A percentile compares a stretch with the other conserved stretches of the same genome.
phyloP scores from a whole-genome alignment of 495 filamentous ascomycete genomes.

The Cercophora newfieldiana region DNA sequence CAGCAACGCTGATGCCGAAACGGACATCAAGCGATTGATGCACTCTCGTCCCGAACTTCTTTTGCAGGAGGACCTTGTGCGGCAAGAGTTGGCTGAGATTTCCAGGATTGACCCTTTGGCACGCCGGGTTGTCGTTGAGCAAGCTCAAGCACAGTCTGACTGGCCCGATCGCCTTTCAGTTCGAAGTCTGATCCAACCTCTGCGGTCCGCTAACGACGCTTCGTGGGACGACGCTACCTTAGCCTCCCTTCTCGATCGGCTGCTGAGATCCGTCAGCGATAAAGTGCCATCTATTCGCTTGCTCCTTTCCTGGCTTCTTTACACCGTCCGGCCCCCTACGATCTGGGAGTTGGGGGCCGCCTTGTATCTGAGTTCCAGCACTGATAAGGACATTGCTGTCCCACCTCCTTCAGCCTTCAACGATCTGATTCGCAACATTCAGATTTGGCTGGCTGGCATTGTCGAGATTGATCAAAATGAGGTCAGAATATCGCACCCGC shows the following conservation, averaged over 20 bases:
- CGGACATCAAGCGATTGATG: not conserved
- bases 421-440: not conserved
- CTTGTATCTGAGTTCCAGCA: not conserved
- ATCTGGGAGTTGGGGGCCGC: conserved; percentile 9
- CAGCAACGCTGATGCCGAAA: not conserved
- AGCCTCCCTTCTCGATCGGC: conserved; percentile 10
- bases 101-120: conserved; percentile 6
- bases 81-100: conserved; percentile 6
- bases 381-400: not conserved
- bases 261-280: not conserved
- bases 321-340: conserved; percentile 7
- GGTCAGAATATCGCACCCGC: conserved; percentile 7
- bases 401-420: not conserved
- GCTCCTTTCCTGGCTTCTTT: conserved; percentile 8
- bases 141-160: conserved; percentile 1
- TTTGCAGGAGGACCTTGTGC: conserved; percentile 4
- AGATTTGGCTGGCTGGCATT: conserved; percentile 11
- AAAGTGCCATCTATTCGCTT: not conserved
- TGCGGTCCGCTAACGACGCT: not conserved
- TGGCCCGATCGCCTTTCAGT: conserved; percentile 3
- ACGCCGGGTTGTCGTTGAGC: conserved; percentile 1
- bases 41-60: conserved; percentile 9
- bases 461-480: conserved; percentile 12
- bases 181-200: not conserved
- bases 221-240: not conserved